phyloP scores from a whole-genome alignment of 441 rosid species.

The Pelargonium citronellum region DNA sequence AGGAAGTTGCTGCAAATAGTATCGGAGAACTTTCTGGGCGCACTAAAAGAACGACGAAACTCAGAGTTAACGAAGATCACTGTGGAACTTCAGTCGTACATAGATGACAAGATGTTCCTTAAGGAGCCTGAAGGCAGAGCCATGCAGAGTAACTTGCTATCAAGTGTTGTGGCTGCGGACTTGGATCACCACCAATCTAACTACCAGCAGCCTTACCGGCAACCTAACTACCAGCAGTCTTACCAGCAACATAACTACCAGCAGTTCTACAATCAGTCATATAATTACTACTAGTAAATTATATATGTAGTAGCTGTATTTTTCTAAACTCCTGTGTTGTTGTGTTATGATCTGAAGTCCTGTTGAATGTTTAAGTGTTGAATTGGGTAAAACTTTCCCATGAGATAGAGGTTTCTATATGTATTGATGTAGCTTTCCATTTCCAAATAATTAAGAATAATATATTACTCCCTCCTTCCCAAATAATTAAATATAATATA shows the following conservation, averaged over 20 bases:
- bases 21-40: slow-evolving; percentile 47
- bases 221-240: background rate
- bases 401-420: background rate
- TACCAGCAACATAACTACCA: background rate
- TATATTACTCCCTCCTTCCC: too few relatives aligned
- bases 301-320: too few relatives aligned
- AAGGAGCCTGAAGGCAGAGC: slow-evolving; percentile 61
- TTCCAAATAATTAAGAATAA: too few relatives aligned
- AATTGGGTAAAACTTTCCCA: background rate
- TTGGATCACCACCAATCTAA: slow-evolving; percentile 4
- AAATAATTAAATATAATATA: too few relatives aligned
- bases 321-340: too few relatives aligned
- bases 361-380: background rate
- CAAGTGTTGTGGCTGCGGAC: slow-evolving; percentile 38
- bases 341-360: too few relatives aligned
- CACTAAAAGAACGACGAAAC: slow-evolving; percentile 40
- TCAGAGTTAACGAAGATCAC: slow-evolving; percentile 39
- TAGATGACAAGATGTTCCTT: slow-evolving; percentile 52
- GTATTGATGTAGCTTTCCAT: too few relatives aligned
- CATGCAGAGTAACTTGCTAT: slow-evolving; percentile 38
- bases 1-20: slow-evolving; percentile 49
- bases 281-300: background rate
- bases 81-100: slow-evolving; percentile 44
- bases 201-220: slow-evolving; percentile 18
- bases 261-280: background rate